phyloP scores from a whole-genome alignment of 352 stramenopile species.

The Pythium coloratum region DNA sequence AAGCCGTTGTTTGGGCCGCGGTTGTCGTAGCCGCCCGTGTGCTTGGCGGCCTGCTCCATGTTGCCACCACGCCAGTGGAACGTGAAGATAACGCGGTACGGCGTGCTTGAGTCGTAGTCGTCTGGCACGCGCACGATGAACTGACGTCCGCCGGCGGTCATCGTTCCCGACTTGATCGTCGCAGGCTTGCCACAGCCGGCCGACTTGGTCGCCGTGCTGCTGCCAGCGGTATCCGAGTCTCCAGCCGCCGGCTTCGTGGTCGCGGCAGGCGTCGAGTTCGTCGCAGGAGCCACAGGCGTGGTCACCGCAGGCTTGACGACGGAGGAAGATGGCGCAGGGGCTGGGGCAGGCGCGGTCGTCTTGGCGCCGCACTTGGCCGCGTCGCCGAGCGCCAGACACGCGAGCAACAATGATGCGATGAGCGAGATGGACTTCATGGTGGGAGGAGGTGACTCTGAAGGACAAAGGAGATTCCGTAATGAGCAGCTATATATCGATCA shows the following conservation, averaged over 20 bases:
- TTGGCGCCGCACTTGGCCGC: conserved; percentile 22
- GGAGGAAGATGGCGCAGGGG: background rate
- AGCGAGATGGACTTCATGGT: conserved; percentile 18
- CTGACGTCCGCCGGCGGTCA: conserved; percentile 29
- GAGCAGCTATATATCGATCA: background rate
- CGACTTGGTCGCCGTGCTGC: conserved; percentile 11
- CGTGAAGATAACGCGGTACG: conserved; percentile 31
- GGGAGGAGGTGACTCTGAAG: background rate
- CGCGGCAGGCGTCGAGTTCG: background rate
- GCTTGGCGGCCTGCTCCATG: conserved; percentile 32
- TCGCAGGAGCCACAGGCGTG: background rate
- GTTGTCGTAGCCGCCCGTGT: conserved; percentile 33
- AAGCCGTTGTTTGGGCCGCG: conserved; percentile 12
- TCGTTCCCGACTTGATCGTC: conserved; percentile 17
- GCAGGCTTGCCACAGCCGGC: conserved; percentile 20
- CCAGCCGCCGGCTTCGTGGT: background rate
- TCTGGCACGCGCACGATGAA: conserved; percentile 36
- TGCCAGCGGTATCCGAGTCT: background rate
- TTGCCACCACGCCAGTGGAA: conserved; percentile 36
- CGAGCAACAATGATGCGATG: conserved; percentile 12
- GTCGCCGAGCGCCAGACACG: conserved; percentile 11
- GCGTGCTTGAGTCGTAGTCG: conserved; percentile 26
- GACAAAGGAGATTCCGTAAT: background rate
- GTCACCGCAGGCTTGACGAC: background rate
- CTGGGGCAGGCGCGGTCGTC: conserved; percentile 5